A percentile compares a stretch with the other conserved stretches of the same genome.
These are phyloP conservation scores for Casaregolazyma suthepensis DNA, from an alignment of 1,139 yeast genomes.

Conservation along the genomic window DNA sequence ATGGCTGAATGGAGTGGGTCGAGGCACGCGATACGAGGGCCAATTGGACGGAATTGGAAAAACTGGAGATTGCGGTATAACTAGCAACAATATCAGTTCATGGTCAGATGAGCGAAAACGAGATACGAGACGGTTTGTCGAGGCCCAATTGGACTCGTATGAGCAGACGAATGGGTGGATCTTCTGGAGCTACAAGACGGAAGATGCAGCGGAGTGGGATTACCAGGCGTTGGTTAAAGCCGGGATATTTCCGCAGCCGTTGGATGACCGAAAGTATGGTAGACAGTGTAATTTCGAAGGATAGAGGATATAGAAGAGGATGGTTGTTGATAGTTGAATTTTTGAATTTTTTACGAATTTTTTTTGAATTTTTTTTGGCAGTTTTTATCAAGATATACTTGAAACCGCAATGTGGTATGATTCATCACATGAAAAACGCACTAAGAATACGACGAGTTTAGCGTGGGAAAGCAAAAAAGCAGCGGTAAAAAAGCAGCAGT, in stretches of 20 bases:
- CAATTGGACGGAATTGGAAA: constrained; percentile 43
- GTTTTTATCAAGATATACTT: too few species aligned
- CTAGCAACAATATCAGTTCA: constrained; percentile 41
- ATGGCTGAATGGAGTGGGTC: constrained; percentile 88
- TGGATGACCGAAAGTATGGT: constrained; percentile 57
- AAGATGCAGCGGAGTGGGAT: constrained; percentile 83
- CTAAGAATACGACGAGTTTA: too few species aligned
- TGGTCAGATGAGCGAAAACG: constrained; percentile 58
- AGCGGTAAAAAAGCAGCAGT: too few species aligned
- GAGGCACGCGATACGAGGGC: constrained; percentile 83
- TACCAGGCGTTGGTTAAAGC: constrained; percentile 48
- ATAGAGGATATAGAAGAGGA: too few species aligned
- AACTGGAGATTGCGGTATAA: constrained; percentile 60
- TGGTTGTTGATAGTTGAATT: too few species aligned
- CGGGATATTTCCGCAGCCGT: constrained; percentile 76
- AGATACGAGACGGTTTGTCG: constrained; percentile 64
- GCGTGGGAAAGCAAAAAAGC: too few species aligned
- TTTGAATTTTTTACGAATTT: too few species aligned
- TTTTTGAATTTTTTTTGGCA: too few species aligned
- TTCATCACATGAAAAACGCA: too few species aligned
- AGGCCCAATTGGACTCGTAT: constrained; percentile 85
- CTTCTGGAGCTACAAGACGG: constrained; percentile 87
- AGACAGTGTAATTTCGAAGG: constrained; percentile 70
- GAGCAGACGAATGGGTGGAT: constrained; percentile 78
- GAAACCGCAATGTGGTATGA: too few species aligned